Conservation (phyloP, 2,329 filamentous ascomycete species). For the Trichoderma breve region DNA sequence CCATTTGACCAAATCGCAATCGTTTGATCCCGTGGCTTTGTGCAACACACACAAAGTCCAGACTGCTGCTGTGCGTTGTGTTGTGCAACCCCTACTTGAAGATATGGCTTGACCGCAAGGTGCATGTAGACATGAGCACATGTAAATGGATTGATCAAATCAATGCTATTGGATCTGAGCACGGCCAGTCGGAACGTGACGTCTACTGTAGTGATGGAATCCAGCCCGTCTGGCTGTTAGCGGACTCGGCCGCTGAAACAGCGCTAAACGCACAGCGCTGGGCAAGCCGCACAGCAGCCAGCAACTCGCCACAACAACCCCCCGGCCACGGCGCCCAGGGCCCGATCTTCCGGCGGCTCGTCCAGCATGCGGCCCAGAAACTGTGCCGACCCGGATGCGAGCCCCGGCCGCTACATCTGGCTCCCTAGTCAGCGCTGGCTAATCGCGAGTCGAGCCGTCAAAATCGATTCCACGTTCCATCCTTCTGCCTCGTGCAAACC, state of each 20-base stretch:
- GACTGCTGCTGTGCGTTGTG: neutral
- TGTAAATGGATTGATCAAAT: neutral
- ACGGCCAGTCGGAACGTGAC: neutral
- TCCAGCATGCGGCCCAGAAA: neutral
- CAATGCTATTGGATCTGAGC: neutral
- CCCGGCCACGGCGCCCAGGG: constrained; percentile 1
- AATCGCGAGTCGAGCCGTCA: neutral
- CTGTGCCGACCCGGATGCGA: constrained; percentile 2
- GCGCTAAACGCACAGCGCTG: neutral
- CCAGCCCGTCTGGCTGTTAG: neutral
- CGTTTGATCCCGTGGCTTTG: neutral
- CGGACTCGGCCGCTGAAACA: neutral
- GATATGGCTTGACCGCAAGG: neutral
- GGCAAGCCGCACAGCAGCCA: neutral
- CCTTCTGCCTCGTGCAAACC: neutral
- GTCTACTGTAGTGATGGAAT: neutral
- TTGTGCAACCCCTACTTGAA: neutral
- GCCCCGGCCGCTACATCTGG: neutral
- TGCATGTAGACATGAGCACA: neutral
- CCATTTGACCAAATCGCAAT: neutral
- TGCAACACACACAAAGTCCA: neutral
- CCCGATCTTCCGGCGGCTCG: constrained; percentile 14
- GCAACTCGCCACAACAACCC: neutral
- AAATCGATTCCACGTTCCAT: neutral
- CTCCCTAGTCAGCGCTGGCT: neutral